phyloP scores from a whole-genome alignment of 371 early-diverging fungal genomes.

The Apophysomyces variabilis region DNA sequence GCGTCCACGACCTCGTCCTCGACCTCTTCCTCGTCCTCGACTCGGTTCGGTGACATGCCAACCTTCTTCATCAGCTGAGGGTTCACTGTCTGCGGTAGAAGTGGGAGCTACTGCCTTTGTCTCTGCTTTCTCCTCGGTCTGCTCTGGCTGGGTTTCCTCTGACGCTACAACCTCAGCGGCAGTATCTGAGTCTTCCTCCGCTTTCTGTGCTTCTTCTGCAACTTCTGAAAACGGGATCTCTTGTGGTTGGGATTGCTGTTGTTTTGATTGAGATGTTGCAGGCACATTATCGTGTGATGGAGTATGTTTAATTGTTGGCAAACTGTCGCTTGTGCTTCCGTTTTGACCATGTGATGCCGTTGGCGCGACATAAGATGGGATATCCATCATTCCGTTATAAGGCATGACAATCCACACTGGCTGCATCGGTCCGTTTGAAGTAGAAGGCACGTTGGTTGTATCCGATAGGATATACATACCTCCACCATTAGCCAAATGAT shows the following conservation, averaged over 20 bases:
- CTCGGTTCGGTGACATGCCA: constrained; percentile 3
- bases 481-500: neutral
- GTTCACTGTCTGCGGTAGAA: neutral
- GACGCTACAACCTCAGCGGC: neutral
- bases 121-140: neutral
- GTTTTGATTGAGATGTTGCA: no score
- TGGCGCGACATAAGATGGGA: neutral
- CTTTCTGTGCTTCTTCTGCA: neutral
- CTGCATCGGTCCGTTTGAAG: constrained; percentile 1
- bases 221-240: neutral
- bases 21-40: constrained; percentile 21
- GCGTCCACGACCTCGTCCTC: constrained; percentile 22
- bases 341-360: neutral
- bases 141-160: neutral
- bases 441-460: constrained; percentile 2
- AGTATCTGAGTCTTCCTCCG: neutral
- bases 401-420: constrained; percentile 30
- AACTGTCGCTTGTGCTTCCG: neutral
- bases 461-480: neutral
- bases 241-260: no score
- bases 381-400: constrained; percentile 27
- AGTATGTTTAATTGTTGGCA: no score
- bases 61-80: neutral
- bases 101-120: neutral
- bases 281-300: no score